Conservation (phyloP, 768 basidiomycete genomes). For the Cyathus striatus region DNA sequence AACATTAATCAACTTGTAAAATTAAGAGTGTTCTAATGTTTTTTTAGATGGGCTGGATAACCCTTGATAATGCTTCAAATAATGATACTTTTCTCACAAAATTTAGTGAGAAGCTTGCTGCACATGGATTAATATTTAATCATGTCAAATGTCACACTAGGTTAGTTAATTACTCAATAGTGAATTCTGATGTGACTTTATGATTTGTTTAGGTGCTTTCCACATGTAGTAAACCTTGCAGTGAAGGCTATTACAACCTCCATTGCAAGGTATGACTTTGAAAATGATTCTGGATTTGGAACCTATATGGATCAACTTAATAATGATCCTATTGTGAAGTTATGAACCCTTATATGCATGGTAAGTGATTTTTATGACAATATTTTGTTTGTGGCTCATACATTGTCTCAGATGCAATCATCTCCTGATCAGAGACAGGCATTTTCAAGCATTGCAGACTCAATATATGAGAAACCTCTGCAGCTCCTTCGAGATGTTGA, state of each 20-base stretch:
- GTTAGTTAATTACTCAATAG: background rate
- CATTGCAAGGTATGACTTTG: background rate
- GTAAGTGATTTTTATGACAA: background rate
- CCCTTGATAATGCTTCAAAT: background rate
- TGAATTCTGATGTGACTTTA: background rate
- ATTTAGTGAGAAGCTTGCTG: background rate
- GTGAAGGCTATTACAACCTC: background rate
- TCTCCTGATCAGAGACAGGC: background rate
- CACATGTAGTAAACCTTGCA: background rate
- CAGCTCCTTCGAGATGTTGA: background rate
- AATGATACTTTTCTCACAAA: background rate
- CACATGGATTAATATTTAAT: background rate
- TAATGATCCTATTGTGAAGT: background rate
- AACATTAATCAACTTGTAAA: background rate
- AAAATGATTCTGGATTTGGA: background rate
- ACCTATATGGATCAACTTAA: background rate
- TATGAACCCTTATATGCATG: background rate
- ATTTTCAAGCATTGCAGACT: background rate
- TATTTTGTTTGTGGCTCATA: background rate
- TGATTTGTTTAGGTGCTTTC: background rate
- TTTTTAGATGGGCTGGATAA: background rate
- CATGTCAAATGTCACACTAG: background rate
- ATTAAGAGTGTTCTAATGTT: background rate
- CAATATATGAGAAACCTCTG: background rate
- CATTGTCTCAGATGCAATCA: background rate